phyloP scores from a whole-genome alignment of 768 basidiomycete genomes.

The Naganishia friedmannii region DNA sequence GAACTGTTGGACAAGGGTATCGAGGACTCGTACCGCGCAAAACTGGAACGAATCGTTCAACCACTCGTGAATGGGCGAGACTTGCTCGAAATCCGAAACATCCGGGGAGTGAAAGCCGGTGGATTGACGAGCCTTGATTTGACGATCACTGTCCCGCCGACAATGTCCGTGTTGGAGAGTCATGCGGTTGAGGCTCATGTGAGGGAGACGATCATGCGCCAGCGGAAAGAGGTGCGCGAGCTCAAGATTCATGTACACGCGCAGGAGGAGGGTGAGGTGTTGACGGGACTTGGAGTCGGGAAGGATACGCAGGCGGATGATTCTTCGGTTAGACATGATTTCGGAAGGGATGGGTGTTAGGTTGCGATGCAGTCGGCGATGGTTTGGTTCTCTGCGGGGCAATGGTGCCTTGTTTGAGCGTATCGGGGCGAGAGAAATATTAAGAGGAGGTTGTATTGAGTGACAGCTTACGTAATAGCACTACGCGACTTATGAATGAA shows the following conservation, averaged over 20 bases:
- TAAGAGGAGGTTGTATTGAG: too few species aligned
- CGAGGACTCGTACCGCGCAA: constrained; percentile 58
- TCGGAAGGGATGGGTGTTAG: constrained; percentile 43
- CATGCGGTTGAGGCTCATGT: constrained; percentile 66
- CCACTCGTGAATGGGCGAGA: constrained; percentile 56
- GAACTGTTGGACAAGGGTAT: constrained; percentile 84
- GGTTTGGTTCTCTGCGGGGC: too few species aligned
- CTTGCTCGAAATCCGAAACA: constrained; percentile 44
- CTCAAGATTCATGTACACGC: constrained; percentile 51
- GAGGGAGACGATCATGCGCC: constrained; percentile 44
- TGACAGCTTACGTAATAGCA: too few species aligned
- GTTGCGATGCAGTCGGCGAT: too few species aligned
- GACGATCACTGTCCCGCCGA: constrained; percentile 65
- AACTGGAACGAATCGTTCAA: constrained; percentile 61
- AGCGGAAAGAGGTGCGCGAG: constrained; percentile 51
- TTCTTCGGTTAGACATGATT: constrained; percentile 38
- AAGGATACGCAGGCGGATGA: constrained; percentile 19
- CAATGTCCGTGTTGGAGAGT: constrained; percentile 61
- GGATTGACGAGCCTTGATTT: constrained; percentile 82
- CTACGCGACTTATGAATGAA: too few species aligned
- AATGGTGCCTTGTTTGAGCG: too few species aligned
- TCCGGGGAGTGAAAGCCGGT: constrained; percentile 50
- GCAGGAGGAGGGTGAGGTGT: constrained; percentile 33
- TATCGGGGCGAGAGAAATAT: too few species aligned
- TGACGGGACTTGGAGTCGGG: constrained; percentile 10